A percentile compares a stretch with the other conserved stretches of the same genome.
phyloP scores from a whole-genome alignment of 306 rosid genomes.

The Inga oerstediana region DNA sequence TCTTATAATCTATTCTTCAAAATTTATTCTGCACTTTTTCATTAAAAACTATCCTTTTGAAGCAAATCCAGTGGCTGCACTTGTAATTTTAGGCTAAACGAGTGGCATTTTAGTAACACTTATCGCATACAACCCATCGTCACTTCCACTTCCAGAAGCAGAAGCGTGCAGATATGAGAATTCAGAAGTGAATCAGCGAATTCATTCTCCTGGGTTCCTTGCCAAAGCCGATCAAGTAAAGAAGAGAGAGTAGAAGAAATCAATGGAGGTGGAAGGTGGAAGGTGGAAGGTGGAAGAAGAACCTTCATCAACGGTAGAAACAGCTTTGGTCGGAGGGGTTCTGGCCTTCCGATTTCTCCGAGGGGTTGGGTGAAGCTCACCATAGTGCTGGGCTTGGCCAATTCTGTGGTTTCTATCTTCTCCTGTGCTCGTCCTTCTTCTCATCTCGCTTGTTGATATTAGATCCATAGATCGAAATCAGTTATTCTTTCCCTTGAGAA shows the following conservation, averaged over 20 bases:
- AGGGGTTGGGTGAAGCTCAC: constrained; percentile 71
- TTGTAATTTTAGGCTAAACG: background rate
- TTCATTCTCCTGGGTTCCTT: background rate
- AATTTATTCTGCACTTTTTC: no score
- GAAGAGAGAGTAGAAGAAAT: background rate
- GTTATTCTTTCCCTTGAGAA: background rate
- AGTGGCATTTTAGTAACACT: background rate
- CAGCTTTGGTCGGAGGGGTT: constrained; percentile 26
- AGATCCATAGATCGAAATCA: background rate
- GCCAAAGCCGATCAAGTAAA: background rate
- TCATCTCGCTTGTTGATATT: background rate
- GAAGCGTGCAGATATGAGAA: background rate
- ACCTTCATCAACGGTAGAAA: constrained; percentile 43
- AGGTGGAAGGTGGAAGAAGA: constrained; percentile 49
- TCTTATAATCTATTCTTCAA: no score
- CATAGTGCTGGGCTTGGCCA: constrained; percentile 63
- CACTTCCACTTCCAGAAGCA: no score
- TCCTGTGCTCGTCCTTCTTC: constrained; percentile 24
- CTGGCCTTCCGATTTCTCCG: constrained; percentile 63
- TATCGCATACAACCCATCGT: background rate
- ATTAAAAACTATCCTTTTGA: no score
- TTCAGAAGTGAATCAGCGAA: background rate
- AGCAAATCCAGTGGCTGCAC: background rate
- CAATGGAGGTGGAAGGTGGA: constrained; percentile 40
- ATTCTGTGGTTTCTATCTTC: constrained; percentile 71